These are phyloP conservation scores for Dimocarpus longan DNA, from an alignment of 345 rosid genomes.

Conservation along the genomic window DNA sequence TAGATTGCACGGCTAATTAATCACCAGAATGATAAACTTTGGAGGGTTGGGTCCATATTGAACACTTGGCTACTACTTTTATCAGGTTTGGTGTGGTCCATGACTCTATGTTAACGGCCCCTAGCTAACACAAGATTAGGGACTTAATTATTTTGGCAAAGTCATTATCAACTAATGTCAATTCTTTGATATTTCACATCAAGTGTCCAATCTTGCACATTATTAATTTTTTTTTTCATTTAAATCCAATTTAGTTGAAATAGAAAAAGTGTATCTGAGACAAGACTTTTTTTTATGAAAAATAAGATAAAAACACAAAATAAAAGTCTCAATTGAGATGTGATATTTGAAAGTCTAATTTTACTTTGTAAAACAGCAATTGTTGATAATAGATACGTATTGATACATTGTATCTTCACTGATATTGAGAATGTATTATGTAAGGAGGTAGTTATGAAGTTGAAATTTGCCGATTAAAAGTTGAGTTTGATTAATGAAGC, in stretches of 20 bases:
- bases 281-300: not conserved
- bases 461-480: not conserved
- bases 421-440: not conserved
- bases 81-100: slow-evolving; percentile 15
- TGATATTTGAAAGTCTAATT: too few species aligned
- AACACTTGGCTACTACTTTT: not conserved
- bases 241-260: not conserved
- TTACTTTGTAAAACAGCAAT: not conserved
- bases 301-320: not conserved
- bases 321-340: too few species aligned
- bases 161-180: slow-evolving; percentile 23
- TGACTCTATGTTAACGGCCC: not conserved
- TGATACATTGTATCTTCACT: too few species aligned
- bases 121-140: not conserved
- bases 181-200: slow-evolving; percentile 4
- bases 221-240: slow-evolving; percentile 6
- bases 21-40: slow-evolving; percentile 12
- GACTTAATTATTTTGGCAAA: slow-evolving; percentile 9
- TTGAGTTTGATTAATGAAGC: not conserved
- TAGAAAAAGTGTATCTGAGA: not conserved
- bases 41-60: too few species aligned
- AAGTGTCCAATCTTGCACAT: not conserved
- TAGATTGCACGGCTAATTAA: not conserved
- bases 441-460: not conserved
- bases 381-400: too few species aligned